Base-by-base conservation (phyloP, 176 grass and related monocot species). In the Bromus sterilis region DNA sequence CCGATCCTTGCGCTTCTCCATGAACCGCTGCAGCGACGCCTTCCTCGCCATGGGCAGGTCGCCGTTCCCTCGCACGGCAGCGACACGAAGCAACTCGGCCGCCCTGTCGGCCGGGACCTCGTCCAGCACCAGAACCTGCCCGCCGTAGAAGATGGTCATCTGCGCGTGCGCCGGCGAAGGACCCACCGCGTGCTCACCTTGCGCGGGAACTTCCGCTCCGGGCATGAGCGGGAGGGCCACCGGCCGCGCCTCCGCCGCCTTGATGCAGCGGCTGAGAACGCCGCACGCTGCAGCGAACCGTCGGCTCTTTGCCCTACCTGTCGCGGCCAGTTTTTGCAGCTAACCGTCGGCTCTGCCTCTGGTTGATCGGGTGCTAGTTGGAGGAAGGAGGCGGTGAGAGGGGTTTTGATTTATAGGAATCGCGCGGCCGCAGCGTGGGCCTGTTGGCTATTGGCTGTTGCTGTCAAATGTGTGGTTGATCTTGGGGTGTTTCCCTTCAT, bases 131-230 rank as follows among this genome's bases (percentile, higher is more conserved):
- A 72, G 6, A 43, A 61, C 83, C 9, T 71, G 84, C 0, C 81
- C 89, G 25, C 79, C 82, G 33, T 92, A 97, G 66, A 89, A 84
- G 77, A 97, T 97, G 21, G 94, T 85, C 53, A 92, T 31, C 75
- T 75, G 87, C 20, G 74, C 62, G 36, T 1, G 13, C 7, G 20
- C 64, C 9, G 34, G 32, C 8, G 33, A 2, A 7, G 12, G 26
- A 4, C 7, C 7, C 61, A 5, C 34, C 5, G 35, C 6, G 4
- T 26, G 49, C 30, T 82, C 51, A 2, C 29, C 71, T 21, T 12
- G 14, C 31, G 5, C 18, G 4, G 29, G 33, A 15, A 83, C 63
- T 32, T 82, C 63, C 4, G 79, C 72, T 13, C 73, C 79, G 24
- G 79, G 79, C 62, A 87, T 77, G 51, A 87, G 62, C 11, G 51